Base-by-base conservation (phyloP, 176 grass and related monocot species). In the Olyra latifolia region DNA sequence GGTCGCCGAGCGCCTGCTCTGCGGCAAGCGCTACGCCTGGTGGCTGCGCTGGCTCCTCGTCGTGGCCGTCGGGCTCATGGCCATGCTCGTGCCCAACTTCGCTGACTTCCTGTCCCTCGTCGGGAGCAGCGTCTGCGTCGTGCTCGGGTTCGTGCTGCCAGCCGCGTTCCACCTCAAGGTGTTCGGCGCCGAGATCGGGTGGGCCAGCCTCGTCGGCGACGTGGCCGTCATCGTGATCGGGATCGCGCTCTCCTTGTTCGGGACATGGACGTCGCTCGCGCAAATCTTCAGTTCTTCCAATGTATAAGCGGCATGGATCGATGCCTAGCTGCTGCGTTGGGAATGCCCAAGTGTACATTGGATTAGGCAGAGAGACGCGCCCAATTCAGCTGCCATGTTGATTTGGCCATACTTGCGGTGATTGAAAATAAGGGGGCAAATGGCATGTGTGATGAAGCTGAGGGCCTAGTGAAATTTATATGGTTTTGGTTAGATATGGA, bases 21-120 rank as follows among this genome's bases (percentile, higher is more conserved):
- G 67, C 80, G 86, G 75, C 46, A 99, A 89, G 66, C 83, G 80
- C 10, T 99, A 93, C 84, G 88, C 90, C 62, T 89, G 86, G 86
- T 99, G 88, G 96, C 85, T 95, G 74, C 86, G 96, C 32, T 99
- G 96, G 86, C 19, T 81, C 20, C 80, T 95, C 46, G 96, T 99
- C 39, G 50, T 89, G 8, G 45, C 65, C 55, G 92, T 99, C 22
- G 88, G 90, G 59, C 55, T 93, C 78, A 46, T 72, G 76, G 96
- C 96, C 3, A 93, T 91, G 85, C 78, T 95, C 9, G 96, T 99
- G 66, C 96, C 92, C 3, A 99, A 93, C 87, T 99, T 99, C 80
- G 81, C 96, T 0, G 96, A 99, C 43, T 99, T 99, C 73, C 82
- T 99, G 61, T 95, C 96, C 0, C 90, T 99, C 39, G 92, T 99